phyloP scores from a whole-genome alignment of 1,284 basidiomycete genomes.

The Kwoniella shivajii region DNA sequence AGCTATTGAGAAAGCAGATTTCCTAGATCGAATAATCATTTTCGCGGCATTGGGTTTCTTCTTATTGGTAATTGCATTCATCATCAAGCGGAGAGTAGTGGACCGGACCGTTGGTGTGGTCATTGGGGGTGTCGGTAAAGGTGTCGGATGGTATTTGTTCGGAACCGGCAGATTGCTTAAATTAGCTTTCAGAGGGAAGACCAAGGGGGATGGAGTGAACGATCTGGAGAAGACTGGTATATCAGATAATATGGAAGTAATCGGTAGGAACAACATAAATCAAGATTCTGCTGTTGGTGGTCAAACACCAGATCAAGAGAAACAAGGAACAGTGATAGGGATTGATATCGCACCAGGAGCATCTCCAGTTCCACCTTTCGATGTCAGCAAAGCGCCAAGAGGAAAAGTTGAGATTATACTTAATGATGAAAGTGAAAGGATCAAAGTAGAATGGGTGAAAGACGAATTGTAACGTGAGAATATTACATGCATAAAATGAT shows the following conservation, averaged over 20 bases:
- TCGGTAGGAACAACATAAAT: background rate
- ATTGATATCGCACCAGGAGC: background rate
- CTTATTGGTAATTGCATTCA: slow-evolving; percentile 76
- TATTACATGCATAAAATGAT: slow-evolving; percentile 2
- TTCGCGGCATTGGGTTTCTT: slow-evolving; percentile 77
- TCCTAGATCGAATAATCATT: slow-evolving; percentile 85
- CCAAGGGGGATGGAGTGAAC: background rate
- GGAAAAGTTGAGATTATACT: slow-evolving; percentile 19
- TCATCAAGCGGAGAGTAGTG: slow-evolving; percentile 80
- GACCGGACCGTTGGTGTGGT: slow-evolving; percentile 58
- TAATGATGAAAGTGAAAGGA: background rate
- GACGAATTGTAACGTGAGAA: slow-evolving; percentile 8
- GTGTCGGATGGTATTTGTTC: slow-evolving; percentile 44
- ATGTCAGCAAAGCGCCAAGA: background rate
- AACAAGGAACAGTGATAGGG: background rate
- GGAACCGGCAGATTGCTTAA: slow-evolving; percentile 29
- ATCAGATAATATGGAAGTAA: background rate
- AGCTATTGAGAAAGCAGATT: slow-evolving; percentile 81
- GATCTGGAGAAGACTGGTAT: background rate
- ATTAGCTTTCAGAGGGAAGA: slow-evolving; percentile 23
- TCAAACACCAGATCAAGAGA: background rate
- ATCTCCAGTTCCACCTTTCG: background rate
- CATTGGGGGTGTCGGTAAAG: slow-evolving; percentile 49
- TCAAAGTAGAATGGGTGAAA: background rate
- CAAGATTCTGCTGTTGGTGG: slow-evolving; percentile 2